Conservation (phyloP, 257 asterid genomes). For the Solanum peruvianum region DNA sequence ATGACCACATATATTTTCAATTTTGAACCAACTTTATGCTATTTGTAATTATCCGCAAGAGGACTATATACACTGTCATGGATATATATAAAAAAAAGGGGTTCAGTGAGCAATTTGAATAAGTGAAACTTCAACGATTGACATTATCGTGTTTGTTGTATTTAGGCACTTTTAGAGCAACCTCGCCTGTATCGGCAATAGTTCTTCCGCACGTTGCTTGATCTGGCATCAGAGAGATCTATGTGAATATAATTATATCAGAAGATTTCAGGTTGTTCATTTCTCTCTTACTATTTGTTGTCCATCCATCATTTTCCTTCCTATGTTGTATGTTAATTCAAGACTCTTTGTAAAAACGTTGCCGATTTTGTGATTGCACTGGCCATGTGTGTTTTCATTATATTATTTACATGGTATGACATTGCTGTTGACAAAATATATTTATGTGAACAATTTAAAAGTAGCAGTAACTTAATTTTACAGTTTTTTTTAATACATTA, state of each 20-base stretch:
- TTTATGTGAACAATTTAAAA: too few species aligned
- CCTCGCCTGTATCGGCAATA: constrained; percentile 78
- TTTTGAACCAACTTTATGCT: background rate
- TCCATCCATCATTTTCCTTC: background rate
- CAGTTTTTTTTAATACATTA: too few species aligned
- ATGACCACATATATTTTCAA: background rate
- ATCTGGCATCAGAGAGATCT: constrained; percentile 48
- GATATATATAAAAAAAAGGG: background rate
- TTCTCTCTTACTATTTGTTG: background rate
- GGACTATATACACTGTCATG: background rate
- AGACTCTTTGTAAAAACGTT: background rate
- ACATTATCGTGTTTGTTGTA: background rate
- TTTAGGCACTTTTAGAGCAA: constrained; percentile 66
- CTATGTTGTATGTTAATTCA: background rate
- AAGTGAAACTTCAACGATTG: background rate
- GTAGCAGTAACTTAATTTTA: too few species aligned
- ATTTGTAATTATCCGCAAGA: background rate
- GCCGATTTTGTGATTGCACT: too few species aligned
- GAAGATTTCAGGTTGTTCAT: background rate
- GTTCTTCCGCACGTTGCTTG: constrained; percentile 69
- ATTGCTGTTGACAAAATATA: too few species aligned
- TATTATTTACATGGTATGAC: too few species aligned
- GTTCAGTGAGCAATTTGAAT: background rate
- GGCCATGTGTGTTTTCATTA: too few species aligned
- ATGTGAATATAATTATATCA: background rate